Base-by-base conservation (phyloP, 2,329 filamentous ascomycete species). In the Aspergillus pseudotamarii region DNA sequence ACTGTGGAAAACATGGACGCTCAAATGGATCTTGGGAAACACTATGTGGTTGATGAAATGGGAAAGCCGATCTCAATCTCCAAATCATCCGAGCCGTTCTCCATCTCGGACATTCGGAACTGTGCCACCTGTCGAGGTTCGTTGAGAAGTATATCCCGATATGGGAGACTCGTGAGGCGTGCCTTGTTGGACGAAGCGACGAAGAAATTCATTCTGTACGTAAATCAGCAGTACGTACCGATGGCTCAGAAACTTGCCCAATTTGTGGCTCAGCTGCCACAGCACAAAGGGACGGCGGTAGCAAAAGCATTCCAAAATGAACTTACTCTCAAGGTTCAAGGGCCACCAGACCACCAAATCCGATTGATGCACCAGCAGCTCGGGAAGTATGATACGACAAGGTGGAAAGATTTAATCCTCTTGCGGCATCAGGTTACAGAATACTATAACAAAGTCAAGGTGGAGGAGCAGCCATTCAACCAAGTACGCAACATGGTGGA, bases 151-250 rank as follows among this genome's bases (percentile, higher is more conserved):
- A 85, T 56, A 76, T 89, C 48, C 76, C 82, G 73, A 71, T 92
- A 68, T 36, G 66, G 66, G 51, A 64, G 66, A 48, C 63, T 68
- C 76, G 84, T 69, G 78, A 79, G 50, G 75, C 80, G 85, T 4
- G 86, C 84, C 0, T 76, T 88, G 8, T 79, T 91, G 0, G 87
- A 91, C 59, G 85, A 90, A 70, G 80, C 84, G 0, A 87, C 86
- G 1, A 71, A 75, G 53, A 81, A 86, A 65, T 88, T 91, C 70
- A 83, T 89, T n/a, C 69, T 82, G 4, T 86, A 82, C 78, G 80
- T 84, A 0, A 83, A 84, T 9, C 68, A 65, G 8, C 69, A 77
- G 11, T 84, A 80, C 62, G 65, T 79, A 0, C 70, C 77, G 4
- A 75, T 88, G 9, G 77, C 77, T 1, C 64, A 76, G 1, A 62